Evolutionary conservation across 441 rosid genomes (phyloP), one percentile per base, ranked within the genome.

Genomic region (Aleurites moluccanus): DNA sequence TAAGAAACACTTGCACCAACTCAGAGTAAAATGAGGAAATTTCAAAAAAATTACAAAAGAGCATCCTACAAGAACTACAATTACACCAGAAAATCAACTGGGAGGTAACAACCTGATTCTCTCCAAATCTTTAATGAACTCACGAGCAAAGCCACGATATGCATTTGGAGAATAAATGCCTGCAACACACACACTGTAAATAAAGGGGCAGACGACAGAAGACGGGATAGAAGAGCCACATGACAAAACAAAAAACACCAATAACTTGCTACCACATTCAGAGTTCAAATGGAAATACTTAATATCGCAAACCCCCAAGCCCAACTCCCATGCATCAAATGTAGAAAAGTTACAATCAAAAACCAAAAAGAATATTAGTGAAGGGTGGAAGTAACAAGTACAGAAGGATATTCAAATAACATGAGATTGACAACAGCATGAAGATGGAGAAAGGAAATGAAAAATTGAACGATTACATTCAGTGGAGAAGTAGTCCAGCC

Each of bases 401-500:
- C n/a, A 38, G 6, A 38, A n/a, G 57, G 10, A 23, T 25, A 45
- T 30, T 27, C 8, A 28, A 10, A 9, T 2, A 67, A 35, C 8
- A 38, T 3, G 10, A 62, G 38, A 60, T 38, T 57, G 23, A 47
- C 10, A 47, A 5, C n/a, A 13, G 60, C 6, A 64, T 50, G 38
- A 64, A 62, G 62, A 60, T 2, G 13, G 45, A 65, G 69, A 27
- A 2, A 15, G 9, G 28, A 63, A 42, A 63, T 45, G 75, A 64
- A 63, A 66, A 71, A 38, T 33, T 21, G n/a, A 80, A 69, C 47
- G 80, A 76, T 88, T 88, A 89, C 96, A 91, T 85, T 91, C 96
- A n/a, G 96, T 91, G 33, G 93, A 91, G 86, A 91, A 92, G 89
- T 94, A 94, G 82, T 94, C 97, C 78, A 92, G 92, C 89, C 82